A percentile compares a stretch with the other conserved stretches of the same genome.
Evolutionary conservation across 306 rosid species (phyloP).

Genomic region (Albizia julibrissin): DNA sequence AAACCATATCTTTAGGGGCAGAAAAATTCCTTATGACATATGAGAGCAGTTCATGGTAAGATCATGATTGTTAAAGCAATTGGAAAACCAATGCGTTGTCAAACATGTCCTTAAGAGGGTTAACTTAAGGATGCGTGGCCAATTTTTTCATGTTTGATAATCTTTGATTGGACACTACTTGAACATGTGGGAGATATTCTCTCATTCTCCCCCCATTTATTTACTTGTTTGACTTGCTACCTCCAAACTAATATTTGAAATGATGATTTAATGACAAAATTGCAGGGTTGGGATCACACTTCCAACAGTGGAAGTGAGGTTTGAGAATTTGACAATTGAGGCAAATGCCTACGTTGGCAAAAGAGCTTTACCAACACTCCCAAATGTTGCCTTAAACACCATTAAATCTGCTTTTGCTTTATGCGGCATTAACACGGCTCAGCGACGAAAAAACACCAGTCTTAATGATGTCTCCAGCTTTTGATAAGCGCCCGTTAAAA

Average conservation of each 20-base stretch:
- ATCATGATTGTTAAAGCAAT: no score
- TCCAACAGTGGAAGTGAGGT: constrained; percentile 87
- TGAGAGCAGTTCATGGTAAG: no score
- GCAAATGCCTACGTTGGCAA: constrained; percentile 72
- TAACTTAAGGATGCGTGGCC: no score
- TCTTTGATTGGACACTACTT: no score
- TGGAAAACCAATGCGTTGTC: no score
- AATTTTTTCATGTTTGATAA: no score
- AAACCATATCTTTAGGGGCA: no score
- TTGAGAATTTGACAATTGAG: constrained; percentile 59
- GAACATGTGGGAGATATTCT: background rate
- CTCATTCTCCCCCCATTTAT: background rate
- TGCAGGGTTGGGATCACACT: constrained; percentile 83
- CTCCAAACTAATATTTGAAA: no score
- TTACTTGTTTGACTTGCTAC: no score
- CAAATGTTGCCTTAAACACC: constrained; percentile 66
- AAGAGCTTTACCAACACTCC: constrained; percentile 87
- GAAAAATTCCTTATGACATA: no score
- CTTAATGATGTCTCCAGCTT: constrained; percentile 81
- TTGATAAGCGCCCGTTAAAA: no score
- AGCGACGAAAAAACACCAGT: constrained; percentile 73
- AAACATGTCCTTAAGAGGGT: no score
- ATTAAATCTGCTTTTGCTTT: constrained; percentile 64
- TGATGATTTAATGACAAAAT: background rate
- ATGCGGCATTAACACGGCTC: constrained; percentile 55